Percentiles rank a stretch among this genome's conserved stretches.
Conservation (phyloP, 2,329 filamentous ascomycete species). For the Endocalyx cinctus region DNA sequence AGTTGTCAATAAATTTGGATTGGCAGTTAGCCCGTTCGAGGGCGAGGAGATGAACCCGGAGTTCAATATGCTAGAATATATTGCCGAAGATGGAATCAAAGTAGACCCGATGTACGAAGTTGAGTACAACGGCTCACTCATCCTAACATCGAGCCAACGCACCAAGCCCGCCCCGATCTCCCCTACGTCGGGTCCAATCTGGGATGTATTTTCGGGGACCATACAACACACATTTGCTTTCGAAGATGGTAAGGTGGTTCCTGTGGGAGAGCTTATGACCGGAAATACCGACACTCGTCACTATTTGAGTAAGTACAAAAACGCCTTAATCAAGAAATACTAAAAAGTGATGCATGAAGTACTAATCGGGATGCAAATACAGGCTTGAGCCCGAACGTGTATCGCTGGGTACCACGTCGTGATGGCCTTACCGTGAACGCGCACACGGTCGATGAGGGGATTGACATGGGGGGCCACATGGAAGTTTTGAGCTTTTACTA, state of each 20-base stretch:
- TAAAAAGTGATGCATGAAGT: too few species aligned
- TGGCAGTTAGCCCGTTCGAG: conserved; percentile 44
- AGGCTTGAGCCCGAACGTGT: conserved; percentile 33
- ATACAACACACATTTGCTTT: conserved; percentile 31
- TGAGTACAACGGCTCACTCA: conserved; percentile 36
- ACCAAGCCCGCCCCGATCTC: conserved; percentile 32
- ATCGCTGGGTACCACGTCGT: conserved; percentile 33
- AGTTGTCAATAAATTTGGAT: conserved; percentile 42
- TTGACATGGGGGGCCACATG: conserved; percentile 34
- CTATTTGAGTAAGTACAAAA: conserved; percentile 28
- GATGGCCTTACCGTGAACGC: conserved; percentile 25
- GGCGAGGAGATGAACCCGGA: conserved; percentile 28
- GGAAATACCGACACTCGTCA: conserved; percentile 34
- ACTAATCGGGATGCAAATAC: conserved; percentile 2
- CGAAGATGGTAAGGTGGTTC: conserved; percentile 29
- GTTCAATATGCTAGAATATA: conserved; percentile 15
- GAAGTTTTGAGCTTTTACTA: conserved; percentile 35
- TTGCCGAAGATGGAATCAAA: conserved; percentile 10
- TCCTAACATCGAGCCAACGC: conserved; percentile 27
- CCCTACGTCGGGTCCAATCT: conserved; percentile 27
- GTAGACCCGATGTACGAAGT: conserved; percentile 29
- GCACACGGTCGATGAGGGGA: conserved; percentile 34
- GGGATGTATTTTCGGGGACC: conserved; percentile 28
- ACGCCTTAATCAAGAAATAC: too few species aligned
- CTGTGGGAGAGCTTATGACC: conserved; percentile 32